phyloP scores from a whole-genome alignment of 1,139 yeast genomes.

The Komagataea norvegica region DNA sequence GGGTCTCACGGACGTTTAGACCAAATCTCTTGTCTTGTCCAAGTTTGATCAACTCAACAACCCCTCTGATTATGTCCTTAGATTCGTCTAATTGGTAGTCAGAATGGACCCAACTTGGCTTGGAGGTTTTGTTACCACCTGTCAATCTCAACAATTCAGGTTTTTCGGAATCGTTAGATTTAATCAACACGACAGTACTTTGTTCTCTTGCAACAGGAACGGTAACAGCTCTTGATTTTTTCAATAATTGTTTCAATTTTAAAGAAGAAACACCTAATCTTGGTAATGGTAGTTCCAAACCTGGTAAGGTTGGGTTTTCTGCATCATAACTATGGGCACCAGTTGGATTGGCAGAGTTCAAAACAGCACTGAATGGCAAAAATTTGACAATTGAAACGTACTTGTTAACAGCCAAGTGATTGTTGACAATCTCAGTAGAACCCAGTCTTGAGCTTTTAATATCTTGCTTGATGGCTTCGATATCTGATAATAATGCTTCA shows the following conservation, averaged over 20 bases:
- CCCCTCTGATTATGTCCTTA: slow-evolving; percentile 39
- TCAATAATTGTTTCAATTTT: slow-evolving; percentile 59
- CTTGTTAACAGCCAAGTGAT: slow-evolving; percentile 71
- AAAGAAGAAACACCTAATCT: slow-evolving; percentile 62
- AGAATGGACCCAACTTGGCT: slow-evolving; percentile 88
- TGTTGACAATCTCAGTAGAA: slow-evolving; percentile 72
- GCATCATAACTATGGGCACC: slow-evolving; percentile 65
- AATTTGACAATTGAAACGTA: slow-evolving; percentile 71
- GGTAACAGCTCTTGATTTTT: slow-evolving; percentile 40
- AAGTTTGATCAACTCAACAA: slow-evolving; percentile 51
- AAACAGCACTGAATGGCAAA: slow-evolving; percentile 60
- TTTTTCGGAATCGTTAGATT: slow-evolving; percentile 35
- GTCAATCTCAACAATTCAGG: slow-evolving; percentile 71
- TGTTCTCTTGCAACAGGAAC: slow-evolving; percentile 71
- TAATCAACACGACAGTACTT: slow-evolving; percentile 62
- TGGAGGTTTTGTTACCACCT: slow-evolving; percentile 64
- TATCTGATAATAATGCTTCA: slow-evolving; percentile 32
- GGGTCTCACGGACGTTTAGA: slow-evolving; percentile 55
- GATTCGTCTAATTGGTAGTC: slow-evolving; percentile 48
- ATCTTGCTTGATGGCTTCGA: slow-evolving; percentile 44
- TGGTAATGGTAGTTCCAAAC: slow-evolving; percentile 69
- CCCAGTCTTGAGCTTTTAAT: slow-evolving; percentile 67
- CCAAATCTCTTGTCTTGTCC: slow-evolving; percentile 67
- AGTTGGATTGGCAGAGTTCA: slow-evolving; percentile 57
- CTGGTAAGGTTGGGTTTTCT: slow-evolving; percentile 62